These are phyloP conservation scores for Physcia stellaris DNA, from an alignment of 495 filamentous ascomycete genomes.

Conservation along the genomic window DNA sequence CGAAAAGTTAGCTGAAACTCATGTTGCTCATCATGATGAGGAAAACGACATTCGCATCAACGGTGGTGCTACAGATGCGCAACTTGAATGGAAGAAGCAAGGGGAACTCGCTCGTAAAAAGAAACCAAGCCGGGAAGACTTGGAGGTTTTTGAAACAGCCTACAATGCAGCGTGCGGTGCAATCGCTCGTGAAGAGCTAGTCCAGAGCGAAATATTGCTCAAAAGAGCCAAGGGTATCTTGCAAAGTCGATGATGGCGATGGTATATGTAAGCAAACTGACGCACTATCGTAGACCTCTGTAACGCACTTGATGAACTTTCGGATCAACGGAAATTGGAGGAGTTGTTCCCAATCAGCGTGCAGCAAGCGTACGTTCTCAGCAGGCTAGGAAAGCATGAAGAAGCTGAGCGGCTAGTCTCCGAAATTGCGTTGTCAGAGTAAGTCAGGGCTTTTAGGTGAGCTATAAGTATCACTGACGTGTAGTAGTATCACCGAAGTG, in stretches of 20 bases:
- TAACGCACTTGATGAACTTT: conserved; percentile 66
- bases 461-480: conserved; percentile 2
- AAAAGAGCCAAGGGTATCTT: conserved; percentile 60
- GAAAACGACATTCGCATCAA: conserved; percentile 85
- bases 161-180: conserved; percentile 86
- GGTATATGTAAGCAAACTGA: too few species aligned
- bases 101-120: conserved; percentile 36
- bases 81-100: conserved; percentile 70
- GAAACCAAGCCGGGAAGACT: conserved; percentile 55
- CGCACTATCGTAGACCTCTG: conserved; percentile 69
- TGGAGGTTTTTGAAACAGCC: conserved; percentile 84
- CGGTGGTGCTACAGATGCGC: conserved; percentile 61
- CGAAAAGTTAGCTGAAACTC: conserved; percentile 37
- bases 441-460: conserved; percentile 18
- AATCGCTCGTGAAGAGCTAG: conserved; percentile 67
- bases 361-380: conserved; percentile 73
- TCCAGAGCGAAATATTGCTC: conserved; percentile 61
- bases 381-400: conserved; percentile 53
- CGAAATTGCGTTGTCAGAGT: conserved; percentile 51
- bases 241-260: too few species aligned
- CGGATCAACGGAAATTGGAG: conserved; percentile 65
- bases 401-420: conserved; percentile 57
- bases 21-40: conserved; percentile 43
- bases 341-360: conserved; percentile 78
- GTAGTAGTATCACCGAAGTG: conserved; percentile 55